Evolutionary conservation across 371 early-diverging fungal species (phyloP), one percentile per base, ranked within the genome.

Genomic region (Lichtheimia corymbifera): DNA sequence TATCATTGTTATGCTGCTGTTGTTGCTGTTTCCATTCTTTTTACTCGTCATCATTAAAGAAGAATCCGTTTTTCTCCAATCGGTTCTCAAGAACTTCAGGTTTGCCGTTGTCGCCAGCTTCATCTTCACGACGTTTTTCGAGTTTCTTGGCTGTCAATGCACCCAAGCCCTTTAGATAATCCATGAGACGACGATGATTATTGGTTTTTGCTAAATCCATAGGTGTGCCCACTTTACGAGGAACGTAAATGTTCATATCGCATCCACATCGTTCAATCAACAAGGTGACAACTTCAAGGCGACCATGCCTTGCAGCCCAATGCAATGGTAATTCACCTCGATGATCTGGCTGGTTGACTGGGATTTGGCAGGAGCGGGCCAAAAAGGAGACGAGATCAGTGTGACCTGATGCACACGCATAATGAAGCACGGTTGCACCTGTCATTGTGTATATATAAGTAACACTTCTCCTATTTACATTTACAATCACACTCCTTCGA

Each of bases 401-500:
- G 55, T 79, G 76, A 40, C 79, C 79, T n/a, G 76, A 70, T 5
- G 72, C 70, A 30, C 73, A 67, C 7, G 79, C 79, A 66, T 79
- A 79, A 59, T 79, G 79, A 5, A 79, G 55, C 0, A 67, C 74
- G 50, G 66, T 76, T 9, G 76, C 76, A 20, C 79, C 79, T 78
- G 25, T 24, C 40, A 22, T 27, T 30, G 4, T 28, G 28, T 35
- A 11, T 35, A 11, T 35, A 35, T 35, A 9, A 35, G 35, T 35
- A 35, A 35, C 11, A 1, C 35, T 35, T 35, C 35, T 35, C 35
- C 35, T 35, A 11, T 35, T 35, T 5, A 35, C 35, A 35, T 9
- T 35, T 9, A 35, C 35, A 35, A 9, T 9, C 35, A 35, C 9
- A 22, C 35, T 35, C 35, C 35, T 35, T 35, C 1, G 35, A 22